Conservation (phyloP, 768 basidiomycete species). For the Lentinula aciculospora region DNA sequence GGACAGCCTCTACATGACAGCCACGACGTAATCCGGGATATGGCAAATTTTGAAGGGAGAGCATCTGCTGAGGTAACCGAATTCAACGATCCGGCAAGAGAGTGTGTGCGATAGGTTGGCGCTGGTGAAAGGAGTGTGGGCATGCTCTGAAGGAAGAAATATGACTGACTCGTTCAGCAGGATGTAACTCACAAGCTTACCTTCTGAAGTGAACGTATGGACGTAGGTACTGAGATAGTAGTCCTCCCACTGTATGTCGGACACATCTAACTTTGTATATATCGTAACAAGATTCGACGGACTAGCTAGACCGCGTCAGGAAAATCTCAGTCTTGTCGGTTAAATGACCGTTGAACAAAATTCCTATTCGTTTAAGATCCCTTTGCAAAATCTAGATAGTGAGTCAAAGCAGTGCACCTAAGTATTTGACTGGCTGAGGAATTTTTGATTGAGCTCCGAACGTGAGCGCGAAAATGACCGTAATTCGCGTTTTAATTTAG, state of each 20-base stretch:
- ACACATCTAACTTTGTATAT: neutral
- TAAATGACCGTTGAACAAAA: neutral
- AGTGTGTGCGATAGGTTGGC: neutral
- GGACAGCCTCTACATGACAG: neutral
- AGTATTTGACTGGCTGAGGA: neutral
- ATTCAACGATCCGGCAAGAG: neutral
- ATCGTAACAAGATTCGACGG: neutral
- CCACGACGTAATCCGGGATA: neutral
- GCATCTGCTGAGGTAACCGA: too few species aligned
- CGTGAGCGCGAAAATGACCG: neutral
- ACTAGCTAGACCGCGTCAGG: neutral
- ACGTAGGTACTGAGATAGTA: too few species aligned
- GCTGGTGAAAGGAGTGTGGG: neutral
- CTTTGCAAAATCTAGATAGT: neutral
- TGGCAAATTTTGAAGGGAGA: neutral
- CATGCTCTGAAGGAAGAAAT: neutral
- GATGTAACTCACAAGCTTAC: neutral
- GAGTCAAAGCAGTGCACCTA: neutral
- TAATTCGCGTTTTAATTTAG: too few species aligned
- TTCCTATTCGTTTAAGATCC: neutral
- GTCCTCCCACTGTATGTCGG: neutral
- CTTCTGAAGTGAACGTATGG: neutral
- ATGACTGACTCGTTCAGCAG: neutral
- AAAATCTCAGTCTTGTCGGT: neutral
- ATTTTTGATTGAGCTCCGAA: neutral